Evolutionary conservation across 2,329 filamentous ascomycete species (phyloP), one percentile per base, ranked within the genome.

Genomic region (Neofusicoccum sp.): DNA sequence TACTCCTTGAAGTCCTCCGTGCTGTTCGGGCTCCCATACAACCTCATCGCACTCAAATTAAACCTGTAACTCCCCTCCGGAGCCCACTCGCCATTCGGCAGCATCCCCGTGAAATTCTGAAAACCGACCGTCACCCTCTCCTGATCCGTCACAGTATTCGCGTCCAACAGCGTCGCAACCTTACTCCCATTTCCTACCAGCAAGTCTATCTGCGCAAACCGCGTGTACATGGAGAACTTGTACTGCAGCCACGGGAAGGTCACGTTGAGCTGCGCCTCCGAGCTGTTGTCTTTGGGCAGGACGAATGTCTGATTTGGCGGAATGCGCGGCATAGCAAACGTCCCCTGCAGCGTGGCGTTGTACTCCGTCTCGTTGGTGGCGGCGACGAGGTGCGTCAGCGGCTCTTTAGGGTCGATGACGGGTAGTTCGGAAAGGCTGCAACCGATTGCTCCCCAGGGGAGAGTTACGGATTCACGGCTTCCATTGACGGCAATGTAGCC

Each of bases 401-500:
- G 22, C 22, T 41, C 22, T 11, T 44, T 34, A 1, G 4, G 22
- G 37, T 56, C 52, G 28, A 56, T 8, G 37, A 56, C 28, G 12
- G 52, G 52, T 3, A 56, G 52, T 11, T 43, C 28, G 28, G 22
- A 43, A 14, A 56, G 52, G 11, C 16, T 7, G 52, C 52, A 56
- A 3, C 52, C 52, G 16, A 56, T 41, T 9, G 34, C 34, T 37
- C 52, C 52, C 37, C 41, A 56, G 22, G 52, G 52, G 4, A 56
- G 52, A 1, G 52, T 33, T 6, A 56, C 37, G 2, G 28, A 3
- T 11, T 44, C 52, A 9, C 3, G 14, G 7, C 37, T 56, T 9
- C 37, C 37, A 37, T 56, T 56, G 52, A 56, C 44, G 12, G n/a
- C 22, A 12, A 56, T 44, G 36, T 41, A 56, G 37, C 52, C 52